Conservation (phyloP, 1,284 basidiomycete genomes). For the Paramarasmius palmivorus region DNA sequence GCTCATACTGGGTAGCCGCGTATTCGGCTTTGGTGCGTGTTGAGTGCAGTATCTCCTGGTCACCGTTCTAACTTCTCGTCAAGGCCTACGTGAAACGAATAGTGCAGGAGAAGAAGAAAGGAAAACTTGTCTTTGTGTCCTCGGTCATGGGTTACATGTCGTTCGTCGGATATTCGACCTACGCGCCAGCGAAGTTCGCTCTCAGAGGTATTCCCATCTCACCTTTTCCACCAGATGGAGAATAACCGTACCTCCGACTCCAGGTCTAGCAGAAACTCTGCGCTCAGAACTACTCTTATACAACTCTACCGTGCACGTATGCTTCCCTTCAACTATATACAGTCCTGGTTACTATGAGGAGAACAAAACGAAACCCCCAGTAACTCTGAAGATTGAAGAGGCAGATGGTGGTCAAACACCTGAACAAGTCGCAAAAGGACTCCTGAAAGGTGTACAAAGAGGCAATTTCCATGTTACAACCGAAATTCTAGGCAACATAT, state of each 20-base stretch:
- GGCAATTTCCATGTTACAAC: constrained; percentile 79
- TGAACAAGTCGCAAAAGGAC: constrained; percentile 32
- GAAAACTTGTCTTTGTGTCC: constrained; percentile 1
- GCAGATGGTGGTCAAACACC: constrained; percentile 68
- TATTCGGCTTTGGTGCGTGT: constrained; percentile 55
- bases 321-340: constrained; percentile 86
- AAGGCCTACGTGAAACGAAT: background rate
- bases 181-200: constrained; percentile 1
- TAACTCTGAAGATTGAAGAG: constrained; percentile 84
- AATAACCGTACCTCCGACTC: background rate
- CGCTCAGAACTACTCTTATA: constrained; percentile 84
- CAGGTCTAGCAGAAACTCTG: constrained; percentile 86
- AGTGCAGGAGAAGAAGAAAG: constrained; percentile 1
- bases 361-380: constrained; percentile 78
- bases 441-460: constrained; percentile 59
- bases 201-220: background rate
- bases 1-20: constrained; percentile 72
- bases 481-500: constrained; percentile 68
- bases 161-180: constrained; percentile 1
- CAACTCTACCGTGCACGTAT: constrained; percentile 81
- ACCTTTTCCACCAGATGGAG: background rate
- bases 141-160: constrained; percentile 4
- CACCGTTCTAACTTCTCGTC: background rate
- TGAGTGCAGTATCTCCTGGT: background rate
- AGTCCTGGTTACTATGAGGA: constrained; percentile 83